Conservation (phyloP, 2,329 filamentous ascomycete species). For the Zelopaecilomyces penicillatus region DNA sequence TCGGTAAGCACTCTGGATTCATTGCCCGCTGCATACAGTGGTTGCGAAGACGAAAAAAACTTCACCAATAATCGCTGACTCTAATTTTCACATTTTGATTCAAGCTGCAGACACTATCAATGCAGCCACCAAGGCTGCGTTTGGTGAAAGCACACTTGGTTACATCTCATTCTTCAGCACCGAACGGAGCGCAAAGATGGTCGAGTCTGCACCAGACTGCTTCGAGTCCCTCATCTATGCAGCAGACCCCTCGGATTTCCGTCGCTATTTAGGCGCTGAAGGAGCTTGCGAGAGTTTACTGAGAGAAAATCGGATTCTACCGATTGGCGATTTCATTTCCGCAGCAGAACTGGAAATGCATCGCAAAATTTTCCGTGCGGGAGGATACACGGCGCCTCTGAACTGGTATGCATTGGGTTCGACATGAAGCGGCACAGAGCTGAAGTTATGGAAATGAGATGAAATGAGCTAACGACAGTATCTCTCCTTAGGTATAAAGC, state of each 20-base stretch:
- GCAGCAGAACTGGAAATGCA: not conserved
- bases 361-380: not conserved
- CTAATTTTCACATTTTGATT: not conserved
- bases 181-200: not conserved
- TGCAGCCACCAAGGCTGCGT: not conserved
- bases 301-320: not conserved
- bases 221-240: not conserved
- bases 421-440: not conserved
- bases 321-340: not conserved
- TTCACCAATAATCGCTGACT: not conserved
- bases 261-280: not conserved
- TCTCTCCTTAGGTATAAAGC: not conserved
- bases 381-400: not conserved
- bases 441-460: not conserved
- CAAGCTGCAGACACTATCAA: not conserved
- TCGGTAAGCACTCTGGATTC: not conserved
- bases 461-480: too few species aligned
- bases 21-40: not conserved
- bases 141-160: not conserved
- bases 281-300: not conserved
- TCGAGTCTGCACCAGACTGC: not conserved
- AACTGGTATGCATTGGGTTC: not conserved
- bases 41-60: not conserved
- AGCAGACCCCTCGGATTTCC: not conserved
- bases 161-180: not conserved